A percentile compares a stretch with the other conserved stretches of the same genome.
Conservation (phyloP, 2,329 filamentous ascomycete species). For the Diaporthe vexans region DNA sequence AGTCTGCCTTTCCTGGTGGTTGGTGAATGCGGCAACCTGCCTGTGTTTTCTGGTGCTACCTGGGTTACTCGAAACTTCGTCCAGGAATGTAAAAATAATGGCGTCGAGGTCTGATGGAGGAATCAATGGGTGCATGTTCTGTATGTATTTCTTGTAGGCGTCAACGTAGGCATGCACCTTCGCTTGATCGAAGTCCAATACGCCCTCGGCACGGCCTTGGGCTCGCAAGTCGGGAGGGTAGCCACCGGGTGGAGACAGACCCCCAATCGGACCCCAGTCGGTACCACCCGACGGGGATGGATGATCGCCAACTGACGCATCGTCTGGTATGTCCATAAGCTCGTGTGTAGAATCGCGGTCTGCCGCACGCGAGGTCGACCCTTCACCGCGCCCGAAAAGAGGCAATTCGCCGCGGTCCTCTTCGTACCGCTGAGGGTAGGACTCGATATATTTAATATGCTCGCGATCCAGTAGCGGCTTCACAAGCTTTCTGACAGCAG, state of each 20-base stretch:
- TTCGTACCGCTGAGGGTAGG: slow-evolving; percentile 84
- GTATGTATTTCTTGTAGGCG: slow-evolving; percentile 72
- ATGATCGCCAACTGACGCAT: slow-evolving; percentile 62
- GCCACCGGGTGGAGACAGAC: slow-evolving; percentile 57
- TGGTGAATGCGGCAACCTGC: slow-evolving; percentile 41
- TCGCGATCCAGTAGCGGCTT: slow-evolving; percentile 61
- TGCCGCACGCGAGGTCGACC: slow-evolving; percentile 69
- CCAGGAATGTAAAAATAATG: slow-evolving; percentile 67
- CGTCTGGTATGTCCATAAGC: slow-evolving; percentile 60
- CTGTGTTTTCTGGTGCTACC: slow-evolving; percentile 44
- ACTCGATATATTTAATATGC: slow-evolving; percentile 69
- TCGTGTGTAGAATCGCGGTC: slow-evolving; percentile 58
- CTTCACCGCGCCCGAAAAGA: slow-evolving; percentile 85
- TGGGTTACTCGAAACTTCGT: slow-evolving; percentile 56
- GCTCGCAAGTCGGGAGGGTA: slow-evolving; percentile 53
- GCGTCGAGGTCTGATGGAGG: slow-evolving; percentile 65
- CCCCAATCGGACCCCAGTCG: slow-evolving; percentile 72
- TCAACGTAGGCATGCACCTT: slow-evolving; percentile 68
- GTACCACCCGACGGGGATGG: slow-evolving; percentile 68
- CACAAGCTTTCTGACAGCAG: slow-evolving; percentile 76
- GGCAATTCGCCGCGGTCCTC: slow-evolving; percentile 80
- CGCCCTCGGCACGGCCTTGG: slow-evolving; percentile 59
- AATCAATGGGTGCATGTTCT: slow-evolving; percentile 76
- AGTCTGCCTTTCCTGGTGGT: slow-evolving; percentile 25
- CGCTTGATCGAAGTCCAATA: slow-evolving; percentile 66